A percentile compares a stretch with the other conserved stretches of the same genome.
phyloP scores from a whole-genome alignment of 2,329 filamentous ascomycete species.

The Coniella lustricola region DNA sequence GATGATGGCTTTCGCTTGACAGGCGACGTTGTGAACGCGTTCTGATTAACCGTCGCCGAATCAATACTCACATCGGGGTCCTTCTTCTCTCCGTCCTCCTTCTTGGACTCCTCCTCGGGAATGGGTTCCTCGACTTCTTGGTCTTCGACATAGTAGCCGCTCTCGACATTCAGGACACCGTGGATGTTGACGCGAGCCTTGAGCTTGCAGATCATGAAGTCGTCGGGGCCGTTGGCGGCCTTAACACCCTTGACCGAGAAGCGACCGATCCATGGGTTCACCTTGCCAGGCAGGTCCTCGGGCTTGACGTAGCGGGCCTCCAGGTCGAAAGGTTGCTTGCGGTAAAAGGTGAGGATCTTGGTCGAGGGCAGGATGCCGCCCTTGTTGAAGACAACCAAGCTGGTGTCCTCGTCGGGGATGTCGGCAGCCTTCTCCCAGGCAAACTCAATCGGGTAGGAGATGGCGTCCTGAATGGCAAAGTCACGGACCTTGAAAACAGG shows the following conservation, averaged over 20 bases:
- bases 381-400: slow-evolving; percentile 93
- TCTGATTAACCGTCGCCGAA: neutral
- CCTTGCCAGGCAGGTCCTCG: slow-evolving; percentile 78
- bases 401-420: slow-evolving; percentile 97
- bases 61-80: slow-evolving; percentile 71
- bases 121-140: slow-evolving; percentile 93
- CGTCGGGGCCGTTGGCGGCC: slow-evolving; percentile 75
- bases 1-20: slow-evolving; percentile 10
- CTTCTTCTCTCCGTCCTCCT: slow-evolving; percentile 45
- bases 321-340: slow-evolving; percentile 93
- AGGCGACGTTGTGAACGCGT: neutral
- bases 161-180: slow-evolving; percentile 93
- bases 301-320: slow-evolving; percentile 91
- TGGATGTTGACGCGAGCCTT: slow-evolving; percentile 96
- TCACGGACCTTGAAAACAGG: slow-evolving; percentile 98
- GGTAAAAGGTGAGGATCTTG: slow-evolving; percentile 98
- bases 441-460: slow-evolving; percentile 97
- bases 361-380: slow-evolving; percentile 96
- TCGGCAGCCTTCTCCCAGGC: slow-evolving; percentile 98
- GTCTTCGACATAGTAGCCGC: slow-evolving; percentile 96
- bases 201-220: slow-evolving; percentile 99
- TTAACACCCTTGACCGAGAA: slow-evolving; percentile 98
- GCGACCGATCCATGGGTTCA: slow-evolving; percentile 89
- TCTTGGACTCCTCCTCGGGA: slow-evolving; percentile 56
- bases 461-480: slow-evolving; percentile 94